A percentile compares a stretch with the other conserved stretches of the same genome.
phyloP scores from a whole-genome alignment of 2,329 filamentous ascomycete genomes.

The Lachnellula cervina region DNA sequence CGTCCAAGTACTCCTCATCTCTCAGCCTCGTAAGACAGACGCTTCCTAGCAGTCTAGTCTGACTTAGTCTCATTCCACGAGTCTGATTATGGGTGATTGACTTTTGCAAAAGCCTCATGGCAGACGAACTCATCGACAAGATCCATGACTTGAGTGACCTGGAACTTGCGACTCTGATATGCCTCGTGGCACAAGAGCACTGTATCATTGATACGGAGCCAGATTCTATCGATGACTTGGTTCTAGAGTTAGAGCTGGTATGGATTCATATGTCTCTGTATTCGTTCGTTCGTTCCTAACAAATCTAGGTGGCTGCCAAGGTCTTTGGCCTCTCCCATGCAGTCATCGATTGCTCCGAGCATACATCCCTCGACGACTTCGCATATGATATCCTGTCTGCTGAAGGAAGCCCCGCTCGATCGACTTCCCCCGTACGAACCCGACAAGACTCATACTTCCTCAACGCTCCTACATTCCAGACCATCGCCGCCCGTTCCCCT shows the following conservation, averaged over 20 bases:
- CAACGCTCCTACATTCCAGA: conserved; percentile 24
- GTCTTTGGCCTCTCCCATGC: conserved; percentile 69
- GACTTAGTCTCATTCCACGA: not conserved
- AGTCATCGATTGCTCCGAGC: conserved; percentile 66
- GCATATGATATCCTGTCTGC: conserved; percentile 53
- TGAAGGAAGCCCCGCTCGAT: conserved; percentile 21
- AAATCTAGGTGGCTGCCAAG: conserved; percentile 54
- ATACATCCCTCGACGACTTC: conserved; percentile 79
- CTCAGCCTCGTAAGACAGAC: no score
- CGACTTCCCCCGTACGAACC: conserved; percentile 23
- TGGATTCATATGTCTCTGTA: conserved; percentile 1
- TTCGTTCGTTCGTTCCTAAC: not conserved
- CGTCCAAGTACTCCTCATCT: no score
- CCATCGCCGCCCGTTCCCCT: conserved; percentile 27
- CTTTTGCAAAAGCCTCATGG: conserved; percentile 43
- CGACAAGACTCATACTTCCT: conserved; percentile 32
- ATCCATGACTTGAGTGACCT: conserved; percentile 79
- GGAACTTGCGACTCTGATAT: conserved; percentile 80
- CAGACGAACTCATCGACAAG: conserved; percentile 59
- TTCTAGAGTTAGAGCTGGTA: conserved; percentile 69
- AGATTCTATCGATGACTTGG: conserved; percentile 60
- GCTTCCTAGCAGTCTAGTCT: not conserved
- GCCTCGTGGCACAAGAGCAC: conserved; percentile 76
- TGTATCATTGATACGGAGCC: conserved; percentile 76
- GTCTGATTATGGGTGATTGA: conserved; percentile 18